Conservation (phyloP, 1,139 yeast genomes). For the Pichiaceae sp. region DNA sequence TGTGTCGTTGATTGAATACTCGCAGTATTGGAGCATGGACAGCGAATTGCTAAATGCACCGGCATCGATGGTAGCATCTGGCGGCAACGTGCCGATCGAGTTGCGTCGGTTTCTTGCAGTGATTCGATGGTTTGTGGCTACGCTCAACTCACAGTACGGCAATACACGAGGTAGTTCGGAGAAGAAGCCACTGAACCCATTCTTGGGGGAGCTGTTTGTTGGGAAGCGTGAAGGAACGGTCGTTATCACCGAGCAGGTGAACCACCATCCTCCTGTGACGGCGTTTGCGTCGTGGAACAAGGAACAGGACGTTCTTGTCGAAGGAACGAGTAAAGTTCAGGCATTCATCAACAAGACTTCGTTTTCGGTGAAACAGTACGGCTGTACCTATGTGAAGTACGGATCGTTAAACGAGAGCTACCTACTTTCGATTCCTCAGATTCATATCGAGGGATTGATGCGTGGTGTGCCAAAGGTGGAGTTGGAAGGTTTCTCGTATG, state of each 20-base stretch:
- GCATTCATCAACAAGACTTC: constrained; percentile 76
- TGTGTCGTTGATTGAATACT: constrained; percentile 80
- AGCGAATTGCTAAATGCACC: constrained; percentile 78
- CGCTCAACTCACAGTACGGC: constrained; percentile 88
- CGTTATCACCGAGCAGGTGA: constrained; percentile 81
- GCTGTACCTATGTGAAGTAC: constrained; percentile 73
- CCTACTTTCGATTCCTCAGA: constrained; percentile 85
- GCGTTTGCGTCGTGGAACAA: constrained; percentile 77
- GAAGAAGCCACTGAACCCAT: constrained; percentile 93
- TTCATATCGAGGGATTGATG: constrained; percentile 88
- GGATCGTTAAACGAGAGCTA: constrained; percentile 56
- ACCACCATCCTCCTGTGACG: constrained; percentile 94
- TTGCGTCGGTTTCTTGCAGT: constrained; percentile 68
- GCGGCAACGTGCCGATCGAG: constrained; percentile 31
- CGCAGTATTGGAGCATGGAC: constrained; percentile 91
- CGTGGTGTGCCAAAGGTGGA: constrained; percentile 82
- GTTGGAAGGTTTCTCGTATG: constrained; percentile 75
- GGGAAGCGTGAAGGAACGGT: constrained; percentile 81
- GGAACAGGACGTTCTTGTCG: constrained; percentile 55
- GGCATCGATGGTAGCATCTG: constrained; percentile 31
- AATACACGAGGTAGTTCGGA: constrained; percentile 83
- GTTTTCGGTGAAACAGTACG: constrained; percentile 80
- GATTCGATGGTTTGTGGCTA: constrained; percentile 83
- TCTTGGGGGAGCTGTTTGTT: constrained; percentile 84
- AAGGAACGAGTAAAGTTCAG: constrained; percentile 86